phyloP scores from a whole-genome alignment of 2,329 filamentous ascomycete genomes.

The Albophoma yamanashiensis region DNA sequence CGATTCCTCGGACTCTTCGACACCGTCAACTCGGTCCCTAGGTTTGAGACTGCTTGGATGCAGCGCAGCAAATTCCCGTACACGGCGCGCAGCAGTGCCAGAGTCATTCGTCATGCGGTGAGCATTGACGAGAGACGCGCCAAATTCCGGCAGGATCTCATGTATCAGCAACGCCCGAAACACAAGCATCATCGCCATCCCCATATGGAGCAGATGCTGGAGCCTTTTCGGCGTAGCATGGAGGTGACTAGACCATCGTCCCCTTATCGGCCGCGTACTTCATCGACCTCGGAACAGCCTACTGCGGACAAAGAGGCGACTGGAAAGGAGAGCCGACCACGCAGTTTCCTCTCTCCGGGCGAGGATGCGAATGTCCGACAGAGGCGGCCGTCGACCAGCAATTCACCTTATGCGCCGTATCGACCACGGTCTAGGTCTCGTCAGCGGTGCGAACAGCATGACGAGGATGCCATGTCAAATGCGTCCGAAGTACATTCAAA shows the following conservation, averaged over 20 bases:
- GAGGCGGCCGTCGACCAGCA: conserved; percentile 1
- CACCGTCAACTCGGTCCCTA: conserved; percentile 69
- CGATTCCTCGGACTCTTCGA: conserved; percentile 72
- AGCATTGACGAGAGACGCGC: conserved; percentile 61
- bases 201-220: conserved; percentile 7
- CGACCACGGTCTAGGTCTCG: conserved; percentile 27
- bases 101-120: conserved; percentile 57
- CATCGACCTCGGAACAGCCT: neutral
- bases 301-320: neutral
- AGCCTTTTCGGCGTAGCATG: conserved; percentile 8
- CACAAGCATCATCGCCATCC: conserved; percentile 12
- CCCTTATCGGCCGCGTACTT: neutral
- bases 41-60: conserved; percentile 70
- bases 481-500: conserved; percentile 17
- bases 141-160: conserved; percentile 61
- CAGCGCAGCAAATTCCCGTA: conserved; percentile 68
- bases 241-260: neutral
- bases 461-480: conserved; percentile 18
- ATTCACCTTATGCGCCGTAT: conserved; percentile 27
- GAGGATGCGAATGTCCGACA: conserved; percentile 1
- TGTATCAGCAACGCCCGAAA: conserved; percentile 36
- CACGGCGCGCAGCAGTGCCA: conserved; percentile 45
- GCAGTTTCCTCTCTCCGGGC: conserved; percentile 6
- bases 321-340: neutral
- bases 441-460: conserved; percentile 13